Conservation (phyloP, 2,329 filamentous ascomycete species). For the Fusarium torulosum region DNA sequence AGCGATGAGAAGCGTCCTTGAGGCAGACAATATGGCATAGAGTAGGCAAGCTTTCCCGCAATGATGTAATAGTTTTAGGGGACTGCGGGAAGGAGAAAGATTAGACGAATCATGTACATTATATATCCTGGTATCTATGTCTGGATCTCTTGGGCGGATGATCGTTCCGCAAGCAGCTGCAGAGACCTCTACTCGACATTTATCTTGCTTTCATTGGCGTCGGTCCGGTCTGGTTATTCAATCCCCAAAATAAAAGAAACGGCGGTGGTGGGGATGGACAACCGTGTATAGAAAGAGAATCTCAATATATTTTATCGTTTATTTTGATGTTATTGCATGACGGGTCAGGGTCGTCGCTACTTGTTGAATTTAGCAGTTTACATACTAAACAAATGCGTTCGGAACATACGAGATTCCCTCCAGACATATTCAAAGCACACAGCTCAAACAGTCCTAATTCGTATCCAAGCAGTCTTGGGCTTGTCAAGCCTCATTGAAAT, state of each 20-base stretch:
- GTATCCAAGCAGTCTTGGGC: not conserved
- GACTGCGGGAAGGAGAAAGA: slow-evolving; percentile 22
- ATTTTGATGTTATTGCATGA: not conserved
- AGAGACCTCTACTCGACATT: slow-evolving; percentile 47
- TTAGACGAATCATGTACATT: slow-evolving; percentile 49
- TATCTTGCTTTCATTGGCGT: slow-evolving; percentile 42
- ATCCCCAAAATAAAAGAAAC: slow-evolving; percentile 30
- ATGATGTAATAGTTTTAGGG: slow-evolving; percentile 38
- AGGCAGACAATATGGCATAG: slow-evolving; percentile 17
- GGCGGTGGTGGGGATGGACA: slow-evolving; percentile 7
- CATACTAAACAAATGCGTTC: not conserved
- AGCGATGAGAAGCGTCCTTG: slow-evolving; percentile 40
- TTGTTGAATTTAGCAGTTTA: not conserved
- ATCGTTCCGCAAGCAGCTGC: slow-evolving; percentile 29
- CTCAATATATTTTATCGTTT: not conserved
- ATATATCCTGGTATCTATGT: slow-evolving; percentile 48
- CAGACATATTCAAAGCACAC: not conserved
- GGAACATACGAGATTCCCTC: not conserved
- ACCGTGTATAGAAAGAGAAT: slow-evolving; percentile 36
- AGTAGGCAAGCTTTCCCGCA: slow-evolving; percentile 12
- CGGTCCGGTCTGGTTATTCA: slow-evolving; percentile 40
- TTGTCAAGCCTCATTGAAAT: slow-evolving; percentile 16
- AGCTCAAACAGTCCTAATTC: not conserved
- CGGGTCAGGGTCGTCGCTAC: not conserved
- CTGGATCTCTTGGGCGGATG: slow-evolving; percentile 41